These are phyloP conservation scores for Penicillium sclerotigenum DNA, from an alignment of 2,329 filamentous ascomycete genomes.

Conservation along the genomic window DNA sequence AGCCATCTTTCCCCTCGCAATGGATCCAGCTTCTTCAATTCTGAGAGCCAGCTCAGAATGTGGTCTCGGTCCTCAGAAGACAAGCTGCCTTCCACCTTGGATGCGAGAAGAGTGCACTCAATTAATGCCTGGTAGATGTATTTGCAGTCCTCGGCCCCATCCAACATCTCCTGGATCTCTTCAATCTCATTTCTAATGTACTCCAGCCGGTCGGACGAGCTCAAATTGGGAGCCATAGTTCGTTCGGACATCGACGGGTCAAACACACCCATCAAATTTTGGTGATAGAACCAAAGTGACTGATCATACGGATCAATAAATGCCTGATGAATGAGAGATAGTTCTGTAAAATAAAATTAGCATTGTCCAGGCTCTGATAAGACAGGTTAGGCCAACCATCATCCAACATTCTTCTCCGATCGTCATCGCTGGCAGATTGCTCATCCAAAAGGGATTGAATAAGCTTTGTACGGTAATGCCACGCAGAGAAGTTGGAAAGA, in stretches of 20 bases:
- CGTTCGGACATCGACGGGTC: constrained; percentile 49
- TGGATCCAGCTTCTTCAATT: constrained; percentile 68
- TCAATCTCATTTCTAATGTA: constrained; percentile 70
- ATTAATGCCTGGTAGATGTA: constrained; percentile 88
- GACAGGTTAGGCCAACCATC: constrained; percentile 49
- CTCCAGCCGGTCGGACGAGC: constrained; percentile 56
- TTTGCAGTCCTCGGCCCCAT: constrained; percentile 69
- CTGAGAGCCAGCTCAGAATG: constrained; percentile 58
- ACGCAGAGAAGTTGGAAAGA: constrained; percentile 93
- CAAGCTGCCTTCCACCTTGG: constrained; percentile 50
- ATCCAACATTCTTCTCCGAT: constrained; percentile 68
- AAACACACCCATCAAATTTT: constrained; percentile 74
- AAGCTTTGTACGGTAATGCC: constrained; percentile 85
- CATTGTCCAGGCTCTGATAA: background rate
- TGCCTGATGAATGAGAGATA: constrained; percentile 70
- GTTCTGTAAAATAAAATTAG: constrained; percentile 51
- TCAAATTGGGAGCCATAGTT: constrained; percentile 64
- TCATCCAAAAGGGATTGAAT: constrained; percentile 74
- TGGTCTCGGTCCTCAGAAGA: constrained; percentile 44
- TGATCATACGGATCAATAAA: constrained; percentile 92
- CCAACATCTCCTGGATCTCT: constrained; percentile 65
- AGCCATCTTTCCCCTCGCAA: constrained; percentile 72
- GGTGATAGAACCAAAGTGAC: constrained; percentile 95
- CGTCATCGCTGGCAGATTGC: constrained; percentile 59
- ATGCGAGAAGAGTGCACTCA: constrained; percentile 64